These are phyloP conservation scores for Colletotrichum camelliae DNA, from an alignment of 2,329 filamentous ascomycete genomes.

Conservation along the genomic window DNA sequence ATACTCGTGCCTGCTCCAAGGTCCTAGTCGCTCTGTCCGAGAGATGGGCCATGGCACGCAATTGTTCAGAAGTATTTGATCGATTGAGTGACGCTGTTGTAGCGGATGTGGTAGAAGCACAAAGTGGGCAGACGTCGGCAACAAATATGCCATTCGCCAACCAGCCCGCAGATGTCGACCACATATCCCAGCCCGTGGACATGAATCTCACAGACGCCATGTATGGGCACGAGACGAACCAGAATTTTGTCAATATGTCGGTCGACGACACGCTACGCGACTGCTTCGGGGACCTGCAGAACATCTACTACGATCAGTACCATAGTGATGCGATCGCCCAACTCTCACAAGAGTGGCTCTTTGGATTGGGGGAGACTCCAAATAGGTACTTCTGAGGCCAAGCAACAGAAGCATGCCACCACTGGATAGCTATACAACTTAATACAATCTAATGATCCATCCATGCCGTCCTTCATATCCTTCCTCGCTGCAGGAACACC, in stretches of 20 bases:
- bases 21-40: constrained; percentile 49
- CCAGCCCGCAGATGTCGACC: not conserved
- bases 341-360: constrained; percentile 27
- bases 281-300: constrained; percentile 37
- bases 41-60: constrained; percentile 42
- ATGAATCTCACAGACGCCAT: not conserved
- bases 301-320: constrained; percentile 26
- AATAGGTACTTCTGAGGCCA: not conserved
- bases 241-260: constrained; percentile 30
- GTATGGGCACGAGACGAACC: not conserved
- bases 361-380: constrained; percentile 18
- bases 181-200: not conserved
- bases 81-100: constrained; percentile 46
- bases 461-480: not conserved
- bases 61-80: constrained; percentile 48
- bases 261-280: constrained; percentile 43
- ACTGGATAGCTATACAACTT: not conserved
- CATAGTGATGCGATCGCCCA: constrained; percentile 27
- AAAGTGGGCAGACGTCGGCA: not conserved
- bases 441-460: not conserved
- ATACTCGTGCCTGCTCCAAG: constrained; percentile 47
- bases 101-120: constrained; percentile 40
- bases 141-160: not conserved
- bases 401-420: fast-evolving
- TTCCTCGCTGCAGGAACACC: constrained; percentile 36